phyloP scores from a whole-genome alignment of 768 basidiomycete genomes.

The Mrakia hoshinonis region DNA sequence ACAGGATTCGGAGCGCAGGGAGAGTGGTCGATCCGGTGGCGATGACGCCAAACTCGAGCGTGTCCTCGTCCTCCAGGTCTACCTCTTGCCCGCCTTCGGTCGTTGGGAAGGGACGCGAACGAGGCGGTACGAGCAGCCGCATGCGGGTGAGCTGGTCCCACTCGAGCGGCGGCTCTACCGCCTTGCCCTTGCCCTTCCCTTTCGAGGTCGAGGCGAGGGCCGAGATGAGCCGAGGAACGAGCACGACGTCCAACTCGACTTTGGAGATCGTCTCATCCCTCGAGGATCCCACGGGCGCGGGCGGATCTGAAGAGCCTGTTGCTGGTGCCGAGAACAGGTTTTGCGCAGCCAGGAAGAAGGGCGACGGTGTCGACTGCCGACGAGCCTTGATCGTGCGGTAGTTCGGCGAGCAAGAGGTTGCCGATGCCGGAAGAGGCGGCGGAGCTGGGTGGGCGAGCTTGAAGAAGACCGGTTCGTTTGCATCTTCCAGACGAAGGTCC shows the following conservation, averaged over 20 bases:
- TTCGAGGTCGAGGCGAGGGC: neutral
- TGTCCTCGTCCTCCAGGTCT: neutral
- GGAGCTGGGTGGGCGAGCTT: neutral
- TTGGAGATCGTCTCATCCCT: conserved; percentile 4
- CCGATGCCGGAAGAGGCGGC: neutral
- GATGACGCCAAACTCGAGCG: conserved; percentile 22
- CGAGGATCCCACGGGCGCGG: neutral
- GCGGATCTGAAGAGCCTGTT: neutral
- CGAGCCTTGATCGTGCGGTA: neutral
- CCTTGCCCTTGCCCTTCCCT: neutral
- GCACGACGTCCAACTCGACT: conserved; percentile 7
- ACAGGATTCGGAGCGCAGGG: conserved; percentile 10
- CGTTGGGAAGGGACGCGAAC: neutral
- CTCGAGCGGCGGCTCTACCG: neutral
- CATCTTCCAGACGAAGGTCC: neutral
- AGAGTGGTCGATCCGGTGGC: neutral
- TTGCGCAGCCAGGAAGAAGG: neutral
- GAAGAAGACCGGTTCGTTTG: neutral
- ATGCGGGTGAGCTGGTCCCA: conserved; percentile 16
- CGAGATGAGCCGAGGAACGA: neutral
- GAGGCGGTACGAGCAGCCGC: conserved; percentile 2
- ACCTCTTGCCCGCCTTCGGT: neutral
- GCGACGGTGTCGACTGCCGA: neutral
- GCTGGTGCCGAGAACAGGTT: conserved; percentile 1
- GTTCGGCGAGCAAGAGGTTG: neutral